Conservation (phyloP, 768 basidiomycete species). For the Russula compacta region DNA sequence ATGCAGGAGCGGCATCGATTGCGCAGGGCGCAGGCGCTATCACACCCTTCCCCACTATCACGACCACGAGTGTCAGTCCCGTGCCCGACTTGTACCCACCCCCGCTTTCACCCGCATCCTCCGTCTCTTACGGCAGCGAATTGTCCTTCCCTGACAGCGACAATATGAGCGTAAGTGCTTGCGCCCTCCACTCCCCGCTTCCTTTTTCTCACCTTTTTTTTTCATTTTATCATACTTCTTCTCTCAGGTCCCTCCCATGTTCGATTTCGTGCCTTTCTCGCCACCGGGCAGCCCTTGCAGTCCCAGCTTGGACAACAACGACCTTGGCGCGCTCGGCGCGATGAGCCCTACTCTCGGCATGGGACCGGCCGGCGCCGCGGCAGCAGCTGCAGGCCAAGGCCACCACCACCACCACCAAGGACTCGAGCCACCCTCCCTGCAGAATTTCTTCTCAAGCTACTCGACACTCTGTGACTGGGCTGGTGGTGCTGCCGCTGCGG, state of each 20-base stretch:
- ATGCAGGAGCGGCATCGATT: neutral
- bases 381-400: no score
- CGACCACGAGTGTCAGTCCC: neutral
- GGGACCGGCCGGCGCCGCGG: neutral
- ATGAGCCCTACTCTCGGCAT: neutral
- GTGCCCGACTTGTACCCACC: slow-evolving; percentile 6
- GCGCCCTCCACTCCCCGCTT: neutral
- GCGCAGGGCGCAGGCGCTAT: neutral
- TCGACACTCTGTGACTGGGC: slow-evolving; percentile 20
- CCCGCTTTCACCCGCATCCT: slow-evolving; percentile 14
- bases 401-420: neutral
- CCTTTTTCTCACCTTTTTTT: neutral
- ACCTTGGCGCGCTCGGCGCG: slow-evolving; percentile 3
- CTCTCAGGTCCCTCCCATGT: neutral
- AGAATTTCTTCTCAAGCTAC: slow-evolving; percentile 13
- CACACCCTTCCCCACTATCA: neutral
- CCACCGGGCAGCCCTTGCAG: slow-evolving; percentile 19
- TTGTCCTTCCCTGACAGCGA: slow-evolving; percentile 15
- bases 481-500: neutral
- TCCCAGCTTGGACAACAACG: slow-evolving; percentile 9
- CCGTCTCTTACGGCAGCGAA: slow-evolving; percentile 15
- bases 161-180: slow-evolving; percentile 6
- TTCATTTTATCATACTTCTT: neutral
- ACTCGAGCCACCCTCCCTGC: neutral
- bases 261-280: slow-evolving; percentile 11